Evolutionary conservation across 2,329 filamentous ascomycete genomes (phyloP), one percentile per base, ranked within the genome.

Genomic region (Pseudonectria foliicola): DNA sequence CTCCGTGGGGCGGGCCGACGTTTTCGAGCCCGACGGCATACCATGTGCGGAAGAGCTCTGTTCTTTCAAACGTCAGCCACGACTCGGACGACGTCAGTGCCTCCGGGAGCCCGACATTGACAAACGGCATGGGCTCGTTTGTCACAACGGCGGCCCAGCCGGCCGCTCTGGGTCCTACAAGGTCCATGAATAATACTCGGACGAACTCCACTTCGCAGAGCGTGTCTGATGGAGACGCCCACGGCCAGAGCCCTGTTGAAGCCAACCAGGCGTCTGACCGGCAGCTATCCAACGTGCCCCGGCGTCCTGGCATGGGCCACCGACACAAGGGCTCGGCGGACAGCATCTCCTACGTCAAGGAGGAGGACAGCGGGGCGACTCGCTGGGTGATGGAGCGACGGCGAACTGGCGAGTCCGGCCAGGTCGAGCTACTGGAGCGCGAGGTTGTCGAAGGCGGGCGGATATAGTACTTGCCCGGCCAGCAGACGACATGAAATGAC

Each of bases 331-430:
- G 71, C 32, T 82, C 75, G 29, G 67, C 77, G 2, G 82, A 85
- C 45, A 83, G 79, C 43, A 77, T 87, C 24, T 80, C 80, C 6
- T 87, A 87, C 55, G 71, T 71, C 30, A 76, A 80, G 40, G 77
- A 82, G 50, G 75, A 79, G 29, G 67, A 73, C 3, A 68, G 68
- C 7, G 73, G 70, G 1, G 72, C 73, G 44, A 71, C 68, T 36
- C 63, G 79, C 29, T 86, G 82, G 82, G 73, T 86, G 7, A 63
- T 86, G 46, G 82, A 87, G 57, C 62, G 81, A 25, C 67, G 81
- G 34, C 64, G 82, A 25, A 82, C 78, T 3, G 76, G 68, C 1
- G 80, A 85, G 48, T 71, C 66, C 38, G 81, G 80, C 1, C 70
- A 82, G 54, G 58, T 80, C 34, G 77, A 82, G 52, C 57, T 84